Evolutionary conservation across 208 protist species (phyloP), one percentile per base, ranked within the genome.

Genomic region (Crithidia mellificae): DNA sequence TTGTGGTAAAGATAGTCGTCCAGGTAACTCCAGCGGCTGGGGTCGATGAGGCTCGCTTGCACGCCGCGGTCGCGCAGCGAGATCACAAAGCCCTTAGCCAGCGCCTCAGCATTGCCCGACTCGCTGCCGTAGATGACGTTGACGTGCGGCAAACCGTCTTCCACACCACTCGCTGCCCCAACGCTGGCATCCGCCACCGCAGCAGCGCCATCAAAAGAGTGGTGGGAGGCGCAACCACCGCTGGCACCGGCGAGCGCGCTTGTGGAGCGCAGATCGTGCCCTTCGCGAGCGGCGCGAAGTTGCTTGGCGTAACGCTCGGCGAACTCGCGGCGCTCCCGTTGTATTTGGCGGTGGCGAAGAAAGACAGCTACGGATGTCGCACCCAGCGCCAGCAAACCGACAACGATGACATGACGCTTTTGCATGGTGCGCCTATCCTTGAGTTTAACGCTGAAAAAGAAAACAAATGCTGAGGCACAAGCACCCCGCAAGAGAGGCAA

Each of bases 61-160:
- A 87, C 83, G 20, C 79, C 77, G 29, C 73, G 85, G 47, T 87
- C 85, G n/a, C 63, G 64, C 27, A 94, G 73, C 14, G 79, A 54
- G 17, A 67, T 47, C 20, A 85, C 83, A 17, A 94, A 80, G 12
- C 74, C 75, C 46, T 78, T 89, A 50, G 88, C 85, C 36, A 85
- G 74, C 20, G 38, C 54, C 66, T 94, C 85, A 5, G 88, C 88
- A 29, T 85, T 94, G 20, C 88, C 88, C 27, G 80, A 81, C 50
- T 79, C 81, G 57, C 70, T 90, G 25, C 85, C 88, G 51, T 86
- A 94, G 34, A 94, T 69, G 6, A 94, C 82, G 32, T 81, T 72
- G 34, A 94, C 77, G 6, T 29, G 11, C 7, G 61, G 62, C 0
- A 24, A 34, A 6, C 7, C 24, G 39, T 20, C 61, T 0, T 67